phyloP scores from a whole-genome alignment of 1,284 basidiomycete species.

The Vanrija sp. region DNA sequence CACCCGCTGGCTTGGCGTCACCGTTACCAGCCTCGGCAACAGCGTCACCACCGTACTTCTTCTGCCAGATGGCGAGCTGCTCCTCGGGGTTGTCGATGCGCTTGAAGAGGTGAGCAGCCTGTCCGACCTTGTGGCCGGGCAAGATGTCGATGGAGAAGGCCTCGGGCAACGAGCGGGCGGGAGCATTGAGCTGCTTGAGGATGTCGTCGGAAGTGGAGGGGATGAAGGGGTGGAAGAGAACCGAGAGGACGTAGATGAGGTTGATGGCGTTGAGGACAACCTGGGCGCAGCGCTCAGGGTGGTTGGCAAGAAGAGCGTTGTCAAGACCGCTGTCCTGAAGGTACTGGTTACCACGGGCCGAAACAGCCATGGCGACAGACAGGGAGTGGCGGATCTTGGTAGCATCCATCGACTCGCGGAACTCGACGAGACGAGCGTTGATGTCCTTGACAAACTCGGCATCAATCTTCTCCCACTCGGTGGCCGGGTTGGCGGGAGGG shows the following conservation, averaged over 20 bases:
- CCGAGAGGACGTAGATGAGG: slow-evolving; percentile 86
- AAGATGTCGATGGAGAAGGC: slow-evolving; percentile 73
- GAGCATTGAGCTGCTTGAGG: slow-evolving; percentile 84
- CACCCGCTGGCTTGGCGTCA: slow-evolving; percentile 21
- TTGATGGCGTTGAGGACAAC: slow-evolving; percentile 88
- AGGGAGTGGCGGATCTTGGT: slow-evolving; percentile 87
- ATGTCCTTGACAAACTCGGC: slow-evolving; percentile 75
- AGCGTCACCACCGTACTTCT: slow-evolving; percentile 69
- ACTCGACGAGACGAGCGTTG: slow-evolving; percentile 70
- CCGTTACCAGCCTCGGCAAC: slow-evolving; percentile 34
- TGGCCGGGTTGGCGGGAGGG: slow-evolving; percentile 20
- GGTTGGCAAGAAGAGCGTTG: slow-evolving; percentile 78
- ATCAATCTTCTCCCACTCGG: slow-evolving; percentile 59
- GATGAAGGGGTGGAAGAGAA: slow-evolving; percentile 93
- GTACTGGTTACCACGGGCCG: slow-evolving; percentile 89
- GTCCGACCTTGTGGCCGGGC: slow-evolving; percentile 78
- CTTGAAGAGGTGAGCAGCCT: slow-evolving; percentile 87
- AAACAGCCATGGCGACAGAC: slow-evolving; percentile 83
- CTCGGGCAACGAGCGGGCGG: slow-evolving; percentile 69
- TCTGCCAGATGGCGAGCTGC: slow-evolving; percentile 78
- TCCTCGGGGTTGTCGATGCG: slow-evolving; percentile 70
- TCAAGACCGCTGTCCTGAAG: slow-evolving; percentile 87
- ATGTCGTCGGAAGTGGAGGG: slow-evolving; percentile 81
- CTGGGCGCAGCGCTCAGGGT: slow-evolving; percentile 80
- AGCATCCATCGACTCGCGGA: slow-evolving; percentile 81